phyloP scores from a whole-genome alignment of 768 basidiomycete species.

The Tricholoma furcatifolium region DNA sequence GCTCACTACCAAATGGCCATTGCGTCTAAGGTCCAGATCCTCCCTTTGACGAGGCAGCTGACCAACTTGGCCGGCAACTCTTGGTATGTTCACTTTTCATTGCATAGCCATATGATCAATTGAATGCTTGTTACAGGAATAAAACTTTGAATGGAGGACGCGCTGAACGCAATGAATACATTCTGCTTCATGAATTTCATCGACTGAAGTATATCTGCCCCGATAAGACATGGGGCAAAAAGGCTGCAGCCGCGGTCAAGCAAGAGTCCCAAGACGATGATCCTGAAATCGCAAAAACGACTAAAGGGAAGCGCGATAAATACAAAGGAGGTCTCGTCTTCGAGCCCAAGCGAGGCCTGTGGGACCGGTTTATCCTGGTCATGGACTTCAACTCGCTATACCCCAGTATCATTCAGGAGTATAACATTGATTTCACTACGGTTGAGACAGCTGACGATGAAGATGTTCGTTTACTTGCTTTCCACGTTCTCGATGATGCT shows the following conservation, averaged over 20 bases:
- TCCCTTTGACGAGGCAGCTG: slow-evolving; percentile 89
- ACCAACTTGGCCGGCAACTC: slow-evolving; percentile 97
- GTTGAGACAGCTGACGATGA: slow-evolving; percentile 72
- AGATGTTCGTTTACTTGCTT: slow-evolving; percentile 34
- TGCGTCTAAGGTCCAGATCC: slow-evolving; percentile 87
- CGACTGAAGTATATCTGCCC: slow-evolving; percentile 94
- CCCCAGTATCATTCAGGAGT: slow-evolving; percentile 99
- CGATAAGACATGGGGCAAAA: slow-evolving; percentile 89
- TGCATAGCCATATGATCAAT: not conserved
- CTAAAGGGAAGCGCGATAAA: slow-evolving; percentile 83
- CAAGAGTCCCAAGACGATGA: slow-evolving; percentile 52
- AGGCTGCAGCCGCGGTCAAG: slow-evolving; percentile 47
- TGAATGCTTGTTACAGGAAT: slow-evolving; percentile 60
- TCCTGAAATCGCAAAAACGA: slow-evolving; percentile 54
- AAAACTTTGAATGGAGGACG: slow-evolving; percentile 96
- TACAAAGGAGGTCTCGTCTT: slow-evolving; percentile 99
- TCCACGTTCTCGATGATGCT: not conserved
- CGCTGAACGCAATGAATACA: slow-evolving; percentile 98
- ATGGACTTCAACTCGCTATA: slow-evolving; percentile 99
- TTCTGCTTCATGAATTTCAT: slow-evolving; percentile 97
- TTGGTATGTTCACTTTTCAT: slow-evolving; percentile 55
- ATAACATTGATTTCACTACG: slow-evolving; percentile 99
- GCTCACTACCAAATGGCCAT: slow-evolving; percentile 98
- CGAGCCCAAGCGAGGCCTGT: slow-evolving; percentile 91
- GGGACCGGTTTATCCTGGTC: slow-evolving; percentile 96